These are phyloP conservation scores for Gaeumannomyces tritici DNA, from an alignment of 2,329 filamentous ascomycete species.

Conservation along the genomic window DNA sequence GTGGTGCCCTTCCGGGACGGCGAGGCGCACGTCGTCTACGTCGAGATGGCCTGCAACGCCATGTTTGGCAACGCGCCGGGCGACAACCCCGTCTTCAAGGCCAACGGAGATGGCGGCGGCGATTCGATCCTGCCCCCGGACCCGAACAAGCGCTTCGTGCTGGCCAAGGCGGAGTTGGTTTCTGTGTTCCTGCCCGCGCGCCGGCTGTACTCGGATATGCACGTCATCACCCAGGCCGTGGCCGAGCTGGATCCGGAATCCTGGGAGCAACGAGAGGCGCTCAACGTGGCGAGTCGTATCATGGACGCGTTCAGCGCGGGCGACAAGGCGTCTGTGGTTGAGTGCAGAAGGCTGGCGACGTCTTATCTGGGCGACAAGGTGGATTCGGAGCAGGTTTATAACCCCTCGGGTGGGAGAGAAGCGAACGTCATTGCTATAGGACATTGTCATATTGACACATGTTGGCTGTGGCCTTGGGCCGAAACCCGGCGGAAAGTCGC, in stretches of 20 bases:
- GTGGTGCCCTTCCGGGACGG: conserved; percentile 55
- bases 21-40: conserved; percentile 52
- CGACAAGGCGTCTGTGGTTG: conserved; percentile 43
- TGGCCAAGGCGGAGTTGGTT: conserved; percentile 50
- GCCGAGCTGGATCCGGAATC: conserved; percentile 54
- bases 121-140: conserved; percentile 55
- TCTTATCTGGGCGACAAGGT: conserved; percentile 50
- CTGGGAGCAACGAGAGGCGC: conserved; percentile 53
- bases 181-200: conserved; percentile 53
- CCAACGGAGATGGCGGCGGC: conserved; percentile 29
- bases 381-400: conserved; percentile 50
- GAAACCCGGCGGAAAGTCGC: conserved; percentile 62
- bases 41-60: conserved; percentile 62
- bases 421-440: conserved; percentile 53
- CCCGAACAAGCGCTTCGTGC: conserved; percentile 45
- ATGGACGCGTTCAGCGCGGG: conserved; percentile 56
- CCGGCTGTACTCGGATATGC: conserved; percentile 54
- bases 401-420: conserved; percentile 31
- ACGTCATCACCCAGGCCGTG: conserved; percentile 56
- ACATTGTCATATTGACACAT: conserved; percentile 62
- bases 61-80: conserved; percentile 46
- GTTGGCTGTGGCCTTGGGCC: conserved; percentile 62
- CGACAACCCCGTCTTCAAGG: conserved; percentile 12
- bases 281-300: conserved; percentile 52
- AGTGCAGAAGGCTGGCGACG: conserved; percentile 48